Conservation (phyloP, 106 monocot genomes). For the Posidonia australis region DNA sequence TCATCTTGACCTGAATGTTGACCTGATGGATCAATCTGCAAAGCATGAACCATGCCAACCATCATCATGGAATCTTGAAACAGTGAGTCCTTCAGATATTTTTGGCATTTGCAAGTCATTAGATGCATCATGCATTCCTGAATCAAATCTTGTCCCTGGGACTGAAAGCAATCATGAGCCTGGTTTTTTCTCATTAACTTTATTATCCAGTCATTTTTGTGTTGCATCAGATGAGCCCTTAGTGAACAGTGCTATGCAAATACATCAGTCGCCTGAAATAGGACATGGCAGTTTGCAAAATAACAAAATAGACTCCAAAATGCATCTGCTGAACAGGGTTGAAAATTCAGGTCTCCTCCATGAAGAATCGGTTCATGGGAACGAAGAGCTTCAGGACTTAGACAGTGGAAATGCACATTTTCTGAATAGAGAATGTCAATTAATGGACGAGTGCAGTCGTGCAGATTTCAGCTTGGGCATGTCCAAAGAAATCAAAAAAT, state of each 20-base stretch:
- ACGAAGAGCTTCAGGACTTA: slow-evolving; percentile 15
- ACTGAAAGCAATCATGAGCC: slow-evolving; percentile 14
- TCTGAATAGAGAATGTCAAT: slow-evolving; percentile 22
- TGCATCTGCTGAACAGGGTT: slow-evolving; percentile 13
- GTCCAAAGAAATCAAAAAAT: slow-evolving; percentile 4
- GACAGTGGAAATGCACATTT: slow-evolving; percentile 20
- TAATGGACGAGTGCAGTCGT: slow-evolving; percentile 74
- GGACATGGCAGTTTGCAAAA: slow-evolving; percentile 4
- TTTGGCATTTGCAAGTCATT: slow-evolving; percentile 18
- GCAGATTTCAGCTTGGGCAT: slow-evolving; percentile 27
- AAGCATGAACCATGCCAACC: not conserved
- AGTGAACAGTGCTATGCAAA: not conserved
- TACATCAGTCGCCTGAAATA: slow-evolving; percentile 4
- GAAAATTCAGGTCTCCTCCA: slow-evolving; percentile 18
- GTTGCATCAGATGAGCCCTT: slow-evolving; percentile 11
- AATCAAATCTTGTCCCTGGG: slow-evolving; percentile 39
- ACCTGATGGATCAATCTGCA: slow-evolving; percentile 6
- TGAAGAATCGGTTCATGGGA: slow-evolving; percentile 44
- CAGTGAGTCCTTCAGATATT: slow-evolving; percentile 22
- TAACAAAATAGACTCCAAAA: slow-evolving; percentile 4
- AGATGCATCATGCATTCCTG: slow-evolving; percentile 51
- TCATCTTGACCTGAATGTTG: not conserved
- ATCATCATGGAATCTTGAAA: slow-evolving; percentile 11
- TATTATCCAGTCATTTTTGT: slow-evolving; percentile 9
- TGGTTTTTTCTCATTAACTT: slow-evolving; percentile 10